These are phyloP conservation scores for Penstemon newberryi DNA, from an alignment of 257 asterid species.

Conservation along the genomic window DNA sequence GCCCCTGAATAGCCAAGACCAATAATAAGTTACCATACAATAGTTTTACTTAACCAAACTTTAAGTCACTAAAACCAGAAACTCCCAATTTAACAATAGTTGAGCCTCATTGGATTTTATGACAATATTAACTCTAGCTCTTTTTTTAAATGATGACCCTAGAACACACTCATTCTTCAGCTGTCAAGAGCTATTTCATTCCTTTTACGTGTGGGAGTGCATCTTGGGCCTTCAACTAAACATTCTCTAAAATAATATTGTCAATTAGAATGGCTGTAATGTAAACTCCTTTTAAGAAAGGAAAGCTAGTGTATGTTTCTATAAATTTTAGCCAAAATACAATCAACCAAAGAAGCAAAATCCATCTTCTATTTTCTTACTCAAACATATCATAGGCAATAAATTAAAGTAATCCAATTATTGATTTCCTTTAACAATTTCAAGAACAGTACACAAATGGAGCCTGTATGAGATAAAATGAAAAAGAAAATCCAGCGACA, in stretches of 20 bases:
- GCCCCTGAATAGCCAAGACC: slow-evolving; percentile 41
- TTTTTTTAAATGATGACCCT: too few relatives aligned
- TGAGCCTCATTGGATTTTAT: neutral
- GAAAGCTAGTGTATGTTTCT: neutral
- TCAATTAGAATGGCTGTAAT: too few relatives aligned
- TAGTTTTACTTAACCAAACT: slow-evolving; percentile 8
- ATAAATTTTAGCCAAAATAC: slow-evolving; percentile 13
- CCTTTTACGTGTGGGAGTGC: too few relatives aligned
- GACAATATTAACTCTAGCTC: neutral
- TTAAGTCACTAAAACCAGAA: slow-evolving; percentile 3
- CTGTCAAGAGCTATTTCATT: too few relatives aligned
- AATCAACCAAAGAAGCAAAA: slow-evolving; percentile 18
- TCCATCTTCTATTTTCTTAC: slow-evolving; percentile 9
- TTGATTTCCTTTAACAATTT: slow-evolving; percentile 13
- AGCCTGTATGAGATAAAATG: neutral
- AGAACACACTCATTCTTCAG: too few relatives aligned
- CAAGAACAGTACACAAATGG: neutral
- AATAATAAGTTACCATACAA: slow-evolving; percentile 18
- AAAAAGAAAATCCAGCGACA: neutral
- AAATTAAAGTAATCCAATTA: slow-evolving; percentile 25
- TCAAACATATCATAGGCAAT: neutral
- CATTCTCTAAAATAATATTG: too few relatives aligned
- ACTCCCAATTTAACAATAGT: slow-evolving; percentile 8
- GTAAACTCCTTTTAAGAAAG: too few relatives aligned
- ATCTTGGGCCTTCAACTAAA: too few relatives aligned